These are phyloP conservation scores for Cucurbita moschata DNA, from an alignment of 306 rosid genomes.

Conservation along the genomic window DNA sequence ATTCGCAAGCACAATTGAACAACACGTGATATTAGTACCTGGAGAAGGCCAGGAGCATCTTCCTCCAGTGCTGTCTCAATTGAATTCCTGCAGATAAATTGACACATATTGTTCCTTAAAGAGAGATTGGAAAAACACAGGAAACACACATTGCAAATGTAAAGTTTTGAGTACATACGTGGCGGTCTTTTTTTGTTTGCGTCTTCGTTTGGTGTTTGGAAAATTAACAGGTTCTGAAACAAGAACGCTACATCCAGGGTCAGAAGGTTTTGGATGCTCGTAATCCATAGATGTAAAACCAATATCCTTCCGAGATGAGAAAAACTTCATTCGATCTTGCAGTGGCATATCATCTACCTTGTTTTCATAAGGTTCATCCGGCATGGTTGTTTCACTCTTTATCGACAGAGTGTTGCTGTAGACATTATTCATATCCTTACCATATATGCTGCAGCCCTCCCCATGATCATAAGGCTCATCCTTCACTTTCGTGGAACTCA, in stretches of 20 bases:
- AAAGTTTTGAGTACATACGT: constrained; percentile 33
- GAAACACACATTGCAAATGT: background rate
- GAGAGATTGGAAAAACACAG: background rate
- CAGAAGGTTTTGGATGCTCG: constrained; percentile 26
- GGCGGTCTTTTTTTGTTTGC: constrained; percentile 65
- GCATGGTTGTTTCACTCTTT: constrained; percentile 35
- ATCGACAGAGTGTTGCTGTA: constrained; percentile 13
- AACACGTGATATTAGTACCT: constrained; percentile 34
- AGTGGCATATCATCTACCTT: constrained; percentile 40
- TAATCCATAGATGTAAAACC: constrained; percentile 9
- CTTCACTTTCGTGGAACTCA: constrained; percentile 36
- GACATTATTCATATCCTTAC: constrained; percentile 18
- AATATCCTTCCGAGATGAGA: constrained; percentile 21
- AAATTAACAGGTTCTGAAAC: constrained; percentile 28
- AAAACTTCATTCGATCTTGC: constrained; percentile 41
- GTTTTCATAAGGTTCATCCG: constrained; percentile 20
- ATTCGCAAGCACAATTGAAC: constrained; percentile 13
- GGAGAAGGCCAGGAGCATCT: constrained; percentile 94
- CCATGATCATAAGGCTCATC: constrained; percentile 40
- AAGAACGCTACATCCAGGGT: constrained; percentile 9
- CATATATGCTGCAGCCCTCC: constrained; percentile 16
- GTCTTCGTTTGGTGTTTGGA: constrained; percentile 17
- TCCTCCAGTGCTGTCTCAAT: constrained; percentile 74
- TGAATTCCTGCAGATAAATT: constrained; percentile 52
- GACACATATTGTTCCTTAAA: background rate